These are phyloP conservation scores for Carallia brachiata DNA, from an alignment of 345 rosid genomes.

Conservation along the genomic window DNA sequence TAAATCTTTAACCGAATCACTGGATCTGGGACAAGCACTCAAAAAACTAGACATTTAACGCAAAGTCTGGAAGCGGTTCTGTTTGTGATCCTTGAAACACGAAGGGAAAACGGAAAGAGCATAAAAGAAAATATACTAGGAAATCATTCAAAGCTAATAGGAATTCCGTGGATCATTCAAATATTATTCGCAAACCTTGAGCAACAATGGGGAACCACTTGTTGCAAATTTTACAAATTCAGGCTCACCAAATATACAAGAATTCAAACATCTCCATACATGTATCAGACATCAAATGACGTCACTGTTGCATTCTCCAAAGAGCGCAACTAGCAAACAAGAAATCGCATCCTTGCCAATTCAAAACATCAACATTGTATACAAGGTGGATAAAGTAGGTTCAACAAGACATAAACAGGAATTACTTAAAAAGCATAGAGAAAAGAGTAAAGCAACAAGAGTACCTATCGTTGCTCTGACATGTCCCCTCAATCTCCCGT, in stretches of 20 bases:
- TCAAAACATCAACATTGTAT: constrained; percentile 41
- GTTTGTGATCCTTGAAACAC: background rate
- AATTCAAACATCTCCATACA: constrained; percentile 17
- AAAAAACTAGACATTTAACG: background rate
- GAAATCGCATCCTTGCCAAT: constrained; percentile 21
- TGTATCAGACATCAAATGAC: background rate
- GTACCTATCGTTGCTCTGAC: constrained; percentile 63
- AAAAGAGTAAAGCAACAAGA: constrained; percentile 3
- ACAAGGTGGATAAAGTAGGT: constrained; percentile 28
- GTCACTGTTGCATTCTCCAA: constrained; percentile 16
- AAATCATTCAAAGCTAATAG: background rate
- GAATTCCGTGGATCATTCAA: too few species aligned
- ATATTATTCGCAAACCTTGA: too few species aligned
- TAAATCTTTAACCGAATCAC: too few species aligned
- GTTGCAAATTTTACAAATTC: background rate
- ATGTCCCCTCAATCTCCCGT: constrained; percentile 66
- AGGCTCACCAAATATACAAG: constrained; percentile 1
- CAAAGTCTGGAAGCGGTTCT: background rate
- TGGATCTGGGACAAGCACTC: too few species aligned
- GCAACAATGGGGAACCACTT: too few species aligned
- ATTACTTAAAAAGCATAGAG: constrained; percentile 19
- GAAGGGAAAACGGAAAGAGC: background rate
- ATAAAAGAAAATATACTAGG: background rate
- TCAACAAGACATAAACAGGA: constrained; percentile 19
- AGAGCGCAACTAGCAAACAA: constrained; percentile 23